These are phyloP conservation scores for Starmera amethionina DNA, from an alignment of 805 yeast genomes.

Conservation along the genomic window DNA sequence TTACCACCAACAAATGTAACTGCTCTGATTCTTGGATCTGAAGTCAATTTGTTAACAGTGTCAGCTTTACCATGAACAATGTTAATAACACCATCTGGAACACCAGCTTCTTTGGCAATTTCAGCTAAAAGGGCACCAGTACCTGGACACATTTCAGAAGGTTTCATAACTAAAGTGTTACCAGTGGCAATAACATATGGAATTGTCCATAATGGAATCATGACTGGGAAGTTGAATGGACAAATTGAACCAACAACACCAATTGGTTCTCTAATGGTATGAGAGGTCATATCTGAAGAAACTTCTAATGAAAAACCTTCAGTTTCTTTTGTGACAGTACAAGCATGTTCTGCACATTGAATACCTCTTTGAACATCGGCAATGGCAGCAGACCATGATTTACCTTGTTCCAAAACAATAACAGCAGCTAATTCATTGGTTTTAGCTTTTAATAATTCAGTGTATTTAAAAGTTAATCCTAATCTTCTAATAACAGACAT, in stretches of 20 bases:
- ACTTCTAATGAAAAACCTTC: constrained; percentile 58
- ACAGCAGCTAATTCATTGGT: constrained; percentile 58
- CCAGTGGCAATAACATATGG: constrained; percentile 60
- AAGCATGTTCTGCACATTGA: constrained; percentile 74
- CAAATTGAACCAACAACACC: constrained; percentile 73
- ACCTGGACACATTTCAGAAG: constrained; percentile 73
- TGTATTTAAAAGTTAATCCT: constrained; percentile 63
- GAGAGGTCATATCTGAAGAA: constrained; percentile 64
- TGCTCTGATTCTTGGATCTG: constrained; percentile 68
- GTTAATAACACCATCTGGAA: constrained; percentile 64
- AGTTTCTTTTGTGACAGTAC: constrained; percentile 54
- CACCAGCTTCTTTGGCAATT: constrained; percentile 63
- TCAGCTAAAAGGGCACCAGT: constrained; percentile 69
- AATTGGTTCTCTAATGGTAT: constrained; percentile 58
- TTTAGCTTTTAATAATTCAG: constrained; percentile 51
- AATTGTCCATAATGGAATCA: constrained; percentile 57
- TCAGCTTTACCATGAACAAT: constrained; percentile 66
- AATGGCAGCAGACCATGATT: constrained; percentile 63
- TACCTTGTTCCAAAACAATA: constrained; percentile 66
- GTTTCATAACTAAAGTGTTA: constrained; percentile 62
- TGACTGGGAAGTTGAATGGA: constrained; percentile 79
- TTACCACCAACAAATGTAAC: constrained; percentile 75
- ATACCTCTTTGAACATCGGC: constrained; percentile 72
- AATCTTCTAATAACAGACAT: constrained; percentile 38
- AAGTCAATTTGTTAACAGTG: constrained; percentile 59